A percentile compares a stretch with the other conserved stretches of the same genome.
Conservation (phyloP, 2,329 filamentous ascomycete genomes). For the Aureobasidium musti region DNA sequence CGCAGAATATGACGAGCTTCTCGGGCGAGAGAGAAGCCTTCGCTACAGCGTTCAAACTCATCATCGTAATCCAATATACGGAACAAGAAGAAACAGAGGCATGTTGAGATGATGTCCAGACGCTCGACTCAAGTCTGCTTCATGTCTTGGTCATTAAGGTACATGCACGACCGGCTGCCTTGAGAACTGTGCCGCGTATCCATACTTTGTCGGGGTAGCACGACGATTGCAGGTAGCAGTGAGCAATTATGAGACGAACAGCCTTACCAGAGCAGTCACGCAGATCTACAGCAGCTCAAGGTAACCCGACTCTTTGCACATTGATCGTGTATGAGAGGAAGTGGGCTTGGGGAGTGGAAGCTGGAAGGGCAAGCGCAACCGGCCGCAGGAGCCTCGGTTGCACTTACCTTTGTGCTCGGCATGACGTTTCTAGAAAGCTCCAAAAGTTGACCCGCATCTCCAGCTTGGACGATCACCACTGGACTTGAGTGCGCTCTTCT, state of each 20-base stretch:
- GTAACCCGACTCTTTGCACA: too few species aligned
- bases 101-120: not conserved
- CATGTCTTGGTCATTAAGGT: slow-evolving; percentile 3
- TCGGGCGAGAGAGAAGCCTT: not conserved
- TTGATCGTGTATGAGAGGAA: too few species aligned
- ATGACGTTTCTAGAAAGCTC: slow-evolving; percentile 29
- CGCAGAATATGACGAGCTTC: slow-evolving; percentile 26
- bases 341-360: not conserved
- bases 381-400: not conserved
- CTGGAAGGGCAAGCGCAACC: slow-evolving; percentile 4
- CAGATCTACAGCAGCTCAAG: not conserved
- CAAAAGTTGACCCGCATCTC: slow-evolving; percentile 28
- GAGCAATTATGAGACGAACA: too few species aligned
- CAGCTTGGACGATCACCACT: slow-evolving; percentile 9
- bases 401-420: not conserved
- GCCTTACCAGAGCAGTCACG: not conserved
- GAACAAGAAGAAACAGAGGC: not conserved
- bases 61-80: not conserved
- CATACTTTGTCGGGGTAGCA: not conserved
- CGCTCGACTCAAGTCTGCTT: not conserved
- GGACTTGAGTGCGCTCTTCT: slow-evolving; percentile 1
- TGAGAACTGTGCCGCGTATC: not conserved
- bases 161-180: slow-evolving; percentile 13
- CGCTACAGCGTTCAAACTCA: not conserved
- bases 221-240: not conserved